Base-by-base conservation (phyloP, 805 yeast genomes). In the Alloascoidea africana region DNA sequence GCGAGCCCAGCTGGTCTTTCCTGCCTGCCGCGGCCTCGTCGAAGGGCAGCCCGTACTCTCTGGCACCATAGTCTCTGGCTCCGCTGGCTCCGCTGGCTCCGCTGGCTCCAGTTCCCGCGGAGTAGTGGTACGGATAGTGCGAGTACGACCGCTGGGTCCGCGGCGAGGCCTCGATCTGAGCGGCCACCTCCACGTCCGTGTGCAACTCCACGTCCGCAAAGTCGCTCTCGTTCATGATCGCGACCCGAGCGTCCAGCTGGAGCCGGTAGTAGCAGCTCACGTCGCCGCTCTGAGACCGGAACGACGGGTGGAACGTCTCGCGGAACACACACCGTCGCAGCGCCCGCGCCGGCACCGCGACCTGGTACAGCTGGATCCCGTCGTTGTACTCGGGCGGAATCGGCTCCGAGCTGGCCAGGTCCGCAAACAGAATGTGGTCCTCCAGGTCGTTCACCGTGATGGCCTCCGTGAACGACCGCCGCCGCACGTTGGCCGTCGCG, bases 301-400 rank as follows among this genome's bases (percentile, higher is more conserved):
- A 23, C 8, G 30, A 23, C 8, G 30, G 30, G n/a, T 23, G 30
- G n/a, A 23, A 23, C n/a, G 30, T 23, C n/a, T 23, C 30, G 8
- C 30, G 8, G 30, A 23, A 23, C 8, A 23, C n/a, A 23, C 13
- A 8, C n/a, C 30, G 8, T 23, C 30, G 8, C 8, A 23, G n/a
- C 30, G 49, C 62, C 42, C 49, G 37, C 13, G n/a, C 30, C n/a
- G 8, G 30, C 8, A 23, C n/a, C 13, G 30, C 13, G 30, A 23
- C 30, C n/a, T 23, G 30, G n/a, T 23, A 23, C 8, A 23, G 30
- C 8, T 8, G 30, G n/a, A 23, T 23, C n/a, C 30, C 30, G n/a
- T 23, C 30, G 30, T 23, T 23, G 30, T 23, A 23, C 30, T 23
- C 30, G 13, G 8, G 8, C n/a, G 30, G 30, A 23, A 23, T 23